Evolutionary conservation across 257 asterid genomes (phyloP).

Genomic region (Nicotiana paniculata): DNA sequence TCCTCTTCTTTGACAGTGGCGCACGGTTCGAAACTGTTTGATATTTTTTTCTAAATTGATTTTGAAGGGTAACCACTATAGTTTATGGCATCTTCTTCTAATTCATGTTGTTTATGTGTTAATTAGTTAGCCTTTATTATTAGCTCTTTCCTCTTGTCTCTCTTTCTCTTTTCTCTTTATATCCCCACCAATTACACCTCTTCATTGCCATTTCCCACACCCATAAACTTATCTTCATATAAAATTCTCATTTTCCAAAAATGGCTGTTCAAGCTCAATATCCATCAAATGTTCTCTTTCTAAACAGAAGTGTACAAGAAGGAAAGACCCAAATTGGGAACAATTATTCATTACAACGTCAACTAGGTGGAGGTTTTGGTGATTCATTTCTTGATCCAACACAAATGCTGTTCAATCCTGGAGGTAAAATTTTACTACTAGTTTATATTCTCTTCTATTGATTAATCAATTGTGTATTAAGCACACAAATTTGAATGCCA

Average conservation of each 20-base stretch:
- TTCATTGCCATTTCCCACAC: not conserved
- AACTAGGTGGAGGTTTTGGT: conserved; percentile 2
- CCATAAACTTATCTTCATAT: not conserved
- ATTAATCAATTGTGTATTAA: not conserved
- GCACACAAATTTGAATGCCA: not conserved
- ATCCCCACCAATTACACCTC: not conserved
- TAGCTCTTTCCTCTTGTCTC: not conserved
- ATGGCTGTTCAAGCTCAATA: conserved; percentile 56
- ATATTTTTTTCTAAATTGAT: not conserved
- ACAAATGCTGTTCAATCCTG: conserved; percentile 18
- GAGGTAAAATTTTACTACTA: conserved; percentile 14
- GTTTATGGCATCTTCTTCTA: conserved; percentile 10
- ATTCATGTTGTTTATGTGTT: conserved; percentile 25
- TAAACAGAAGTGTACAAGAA: conserved; percentile 26
- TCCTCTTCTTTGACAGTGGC: not conserved
- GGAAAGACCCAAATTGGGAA: conserved; percentile 21
- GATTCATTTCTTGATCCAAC: conserved; percentile 24
- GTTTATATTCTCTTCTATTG: not conserved
- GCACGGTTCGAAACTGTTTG: not conserved
- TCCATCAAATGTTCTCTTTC: conserved; percentile 33
- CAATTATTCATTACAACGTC: conserved; percentile 21
- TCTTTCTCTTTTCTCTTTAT: not conserved
- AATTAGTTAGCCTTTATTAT: conserved; percentile 15
- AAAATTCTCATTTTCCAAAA: not conserved
- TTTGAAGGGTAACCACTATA: conserved; percentile 14